Percentiles rank a stretch among this genome's conserved stretches.
Evolutionary conservation across 148 eudicot genomes (phyloP).

Genomic region (Dianthus caryophyllus): DNA sequence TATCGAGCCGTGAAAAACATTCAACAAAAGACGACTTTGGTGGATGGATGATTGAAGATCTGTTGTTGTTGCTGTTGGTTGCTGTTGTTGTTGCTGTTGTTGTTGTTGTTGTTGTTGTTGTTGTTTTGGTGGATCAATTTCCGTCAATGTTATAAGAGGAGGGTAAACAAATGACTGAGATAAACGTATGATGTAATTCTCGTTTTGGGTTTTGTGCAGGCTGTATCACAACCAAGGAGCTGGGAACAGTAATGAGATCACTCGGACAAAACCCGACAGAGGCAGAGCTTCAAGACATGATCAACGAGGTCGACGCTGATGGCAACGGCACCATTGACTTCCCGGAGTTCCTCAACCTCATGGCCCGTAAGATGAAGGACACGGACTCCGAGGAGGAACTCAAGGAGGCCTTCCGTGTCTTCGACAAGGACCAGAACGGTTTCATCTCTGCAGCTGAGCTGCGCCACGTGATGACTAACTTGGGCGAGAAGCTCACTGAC

Average conservation of each 20-base stretch:
- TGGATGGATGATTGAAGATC: slow-evolving; percentile 9
- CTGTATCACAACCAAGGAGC: slow-evolving; percentile 84
- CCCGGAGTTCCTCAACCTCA: slow-evolving; percentile 74
- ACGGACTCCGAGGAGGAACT: slow-evolving; percentile 79
- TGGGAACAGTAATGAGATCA: slow-evolving; percentile 81
- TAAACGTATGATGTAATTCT: too few relatives aligned
- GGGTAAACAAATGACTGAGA: too few relatives aligned
- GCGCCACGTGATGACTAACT: slow-evolving; percentile 78
- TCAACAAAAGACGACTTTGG: too few relatives aligned
- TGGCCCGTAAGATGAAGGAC: slow-evolving; percentile 82
- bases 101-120: too few relatives aligned
- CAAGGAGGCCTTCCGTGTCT: slow-evolving; percentile 76
- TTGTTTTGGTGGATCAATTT: too few relatives aligned
- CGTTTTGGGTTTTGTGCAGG: slow-evolving; percentile 32
- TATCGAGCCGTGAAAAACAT: too few relatives aligned
- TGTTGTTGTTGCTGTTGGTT: background rate
- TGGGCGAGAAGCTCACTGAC: slow-evolving; percentile 74
- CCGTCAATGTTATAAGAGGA: too few relatives aligned
- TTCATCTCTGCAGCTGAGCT: slow-evolving; percentile 82
- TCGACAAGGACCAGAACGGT: slow-evolving; percentile 79
- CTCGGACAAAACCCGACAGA: slow-evolving; percentile 82
- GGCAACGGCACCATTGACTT: slow-evolving; percentile 72
- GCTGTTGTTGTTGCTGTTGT: too few relatives aligned
- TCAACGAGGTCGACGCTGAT: slow-evolving; percentile 66
- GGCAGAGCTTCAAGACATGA: slow-evolving; percentile 82